A percentile compares a stretch with the other conserved stretches of the same genome.
These are phyloP conservation scores for Saccharum officinarum DNA, from an alignment of 176 grass and related monocot genomes.

Conservation along the genomic window DNA sequence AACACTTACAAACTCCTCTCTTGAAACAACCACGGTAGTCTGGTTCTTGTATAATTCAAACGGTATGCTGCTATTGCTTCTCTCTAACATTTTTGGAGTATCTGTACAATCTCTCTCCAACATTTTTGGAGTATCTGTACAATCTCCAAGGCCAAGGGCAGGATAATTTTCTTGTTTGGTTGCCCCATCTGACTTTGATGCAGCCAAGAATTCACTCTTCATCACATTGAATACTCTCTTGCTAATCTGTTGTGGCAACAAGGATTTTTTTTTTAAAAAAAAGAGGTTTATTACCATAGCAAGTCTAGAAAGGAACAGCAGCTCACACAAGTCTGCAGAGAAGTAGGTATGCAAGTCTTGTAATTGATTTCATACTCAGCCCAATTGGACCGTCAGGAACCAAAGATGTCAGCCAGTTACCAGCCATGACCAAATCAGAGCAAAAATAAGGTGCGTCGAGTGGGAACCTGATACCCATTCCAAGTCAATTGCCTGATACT, in stretches of 20 bases:
- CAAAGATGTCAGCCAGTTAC: slow-evolving; percentile 11
- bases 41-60: slow-evolving; percentile 95
- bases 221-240: slow-evolving; percentile 85
- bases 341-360: slow-evolving; percentile 16
- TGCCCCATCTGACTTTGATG: slow-evolving; percentile 33
- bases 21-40: slow-evolving; percentile 69
- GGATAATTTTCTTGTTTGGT: slow-evolving; percentile 30
- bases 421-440: slow-evolving; percentile 32
- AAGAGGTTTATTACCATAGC: neutral
- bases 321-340: neutral
- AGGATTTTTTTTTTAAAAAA: neutral
- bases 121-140: slow-evolving; percentile 22
- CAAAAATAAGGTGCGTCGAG: slow-evolving; percentile 1
- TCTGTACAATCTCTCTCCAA: slow-evolving; percentile 32
- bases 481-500: slow-evolving; percentile 35
- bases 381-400: neutral
- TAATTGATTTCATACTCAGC: slow-evolving; percentile 18
- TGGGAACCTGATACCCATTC: slow-evolving; percentile 11
- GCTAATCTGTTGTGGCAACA: slow-evolving; percentile 74
- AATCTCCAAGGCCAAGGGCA: slow-evolving; percentile 8
- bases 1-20: slow-evolving; percentile 66
- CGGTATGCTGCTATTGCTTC: slow-evolving; percentile 38
- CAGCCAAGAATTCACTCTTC: slow-evolving; percentile 55
- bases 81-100: slow-evolving; percentile 34
- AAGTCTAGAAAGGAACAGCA: neutral